Evolutionary conservation across 164 flowering plant species (phyloP).

Genomic region (Chimonanthus praecox): DNA sequence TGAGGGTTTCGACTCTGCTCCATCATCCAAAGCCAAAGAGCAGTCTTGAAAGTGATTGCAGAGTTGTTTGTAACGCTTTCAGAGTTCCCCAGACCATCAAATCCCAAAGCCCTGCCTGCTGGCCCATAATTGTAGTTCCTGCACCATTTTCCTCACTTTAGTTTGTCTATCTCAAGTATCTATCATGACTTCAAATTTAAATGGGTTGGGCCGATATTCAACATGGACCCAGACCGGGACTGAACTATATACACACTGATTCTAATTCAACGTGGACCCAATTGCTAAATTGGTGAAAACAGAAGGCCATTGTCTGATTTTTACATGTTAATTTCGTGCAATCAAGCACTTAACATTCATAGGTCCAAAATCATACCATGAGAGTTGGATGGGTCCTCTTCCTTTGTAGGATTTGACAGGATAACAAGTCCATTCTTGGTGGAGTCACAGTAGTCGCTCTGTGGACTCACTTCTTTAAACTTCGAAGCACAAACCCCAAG

Average conservation of each 20-base stretch:
- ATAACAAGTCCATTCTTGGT: conserved; percentile 56
- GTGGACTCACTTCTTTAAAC: conserved; percentile 29
- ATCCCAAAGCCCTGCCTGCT: conserved; percentile 61
- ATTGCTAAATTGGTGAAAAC: neutral
- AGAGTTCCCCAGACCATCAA: conserved; percentile 55
- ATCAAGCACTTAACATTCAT: neutral
- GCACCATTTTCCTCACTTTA: conserved; percentile 1
- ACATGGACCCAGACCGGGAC: neutral
- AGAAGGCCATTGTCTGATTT: neutral
- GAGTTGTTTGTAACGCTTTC: conserved; percentile 58
- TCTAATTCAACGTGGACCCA: neutral
- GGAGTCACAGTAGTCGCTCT: conserved; percentile 43
- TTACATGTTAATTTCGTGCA: no score
- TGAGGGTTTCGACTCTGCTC: conserved; percentile 58
- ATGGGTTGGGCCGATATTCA: neutral
- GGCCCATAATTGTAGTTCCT: conserved; percentile 85
- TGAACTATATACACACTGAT: no score
- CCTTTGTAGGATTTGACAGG: conserved; percentile 66
- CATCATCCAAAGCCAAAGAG: conserved; percentile 84
- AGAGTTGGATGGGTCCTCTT: conserved; percentile 77
- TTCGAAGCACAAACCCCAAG: conserved; percentile 77
- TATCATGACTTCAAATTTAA: neutral
- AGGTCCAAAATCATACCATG: conserved; percentile 31
- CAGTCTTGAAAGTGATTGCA: conserved; percentile 52
- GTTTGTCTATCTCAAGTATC: no score